Conservation (phyloP, 2,329 filamentous ascomycete genomes). For the Botryosphaeria dothidea region DNA sequence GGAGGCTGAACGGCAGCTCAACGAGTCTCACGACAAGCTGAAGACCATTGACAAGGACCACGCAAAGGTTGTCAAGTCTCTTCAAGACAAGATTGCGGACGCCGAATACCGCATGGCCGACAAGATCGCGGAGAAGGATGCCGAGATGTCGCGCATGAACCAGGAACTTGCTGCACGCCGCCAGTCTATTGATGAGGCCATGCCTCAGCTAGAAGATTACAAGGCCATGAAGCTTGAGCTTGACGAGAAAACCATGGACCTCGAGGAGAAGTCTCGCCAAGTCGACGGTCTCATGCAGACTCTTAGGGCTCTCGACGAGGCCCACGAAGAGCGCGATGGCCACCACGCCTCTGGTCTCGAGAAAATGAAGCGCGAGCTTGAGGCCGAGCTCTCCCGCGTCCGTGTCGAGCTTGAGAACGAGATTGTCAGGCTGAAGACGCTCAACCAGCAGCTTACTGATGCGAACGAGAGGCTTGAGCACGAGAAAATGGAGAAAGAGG, state of each 20-base stretch:
- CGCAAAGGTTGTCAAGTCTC: conserved; percentile 14
- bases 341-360: conserved; percentile 14
- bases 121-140: conserved; percentile 17
- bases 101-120: conserved; percentile 16
- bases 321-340: conserved; percentile 17
- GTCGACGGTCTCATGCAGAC: conserved; percentile 20
- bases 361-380: conserved; percentile 17
- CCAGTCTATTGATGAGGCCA: conserved; percentile 17
- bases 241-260: conserved; percentile 17
- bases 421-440: conserved; percentile 18
- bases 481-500: background rate
- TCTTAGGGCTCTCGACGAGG: conserved; percentile 8
- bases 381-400: background rate
- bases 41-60: conserved; percentile 15
- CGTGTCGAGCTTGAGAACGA: conserved; percentile 17
- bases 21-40: conserved; percentile 3
- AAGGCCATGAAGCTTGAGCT: conserved; percentile 15
- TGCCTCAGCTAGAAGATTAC: conserved; percentile 17
- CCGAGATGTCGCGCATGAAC: conserved; percentile 19
- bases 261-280: conserved; percentile 19
- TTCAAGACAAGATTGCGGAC: conserved; percentile 17
- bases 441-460: conserved; percentile 17
- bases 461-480: conserved; percentile 17
- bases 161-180: conserved; percentile 16
- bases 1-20: conserved; percentile 9